A percentile compares a stretch with the other conserved stretches of the same genome.
These are phyloP conservation scores for Camelina neglecta DNA, from an alignment of 345 rosid genomes.

Conservation along the genomic window DNA sequence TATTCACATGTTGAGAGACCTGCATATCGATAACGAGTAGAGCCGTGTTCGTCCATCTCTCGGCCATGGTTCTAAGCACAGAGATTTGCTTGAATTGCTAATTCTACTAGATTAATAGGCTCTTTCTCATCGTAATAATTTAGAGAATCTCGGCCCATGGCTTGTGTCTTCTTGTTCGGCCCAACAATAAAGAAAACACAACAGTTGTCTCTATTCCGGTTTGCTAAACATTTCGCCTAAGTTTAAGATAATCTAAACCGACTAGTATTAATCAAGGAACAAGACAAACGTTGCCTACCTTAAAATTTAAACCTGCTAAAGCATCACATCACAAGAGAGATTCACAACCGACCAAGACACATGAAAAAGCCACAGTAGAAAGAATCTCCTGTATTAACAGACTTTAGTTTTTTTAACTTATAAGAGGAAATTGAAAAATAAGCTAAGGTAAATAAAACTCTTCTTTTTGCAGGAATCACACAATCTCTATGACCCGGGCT, in stretches of 20 bases:
- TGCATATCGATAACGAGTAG: constrained; percentile 96
- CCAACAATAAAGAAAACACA: constrained; percentile 4
- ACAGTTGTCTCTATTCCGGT: background rate
- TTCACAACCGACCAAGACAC: constrained; percentile 21
- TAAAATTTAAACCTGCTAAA: constrained; percentile 6
- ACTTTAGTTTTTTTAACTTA: constrained; percentile 1
- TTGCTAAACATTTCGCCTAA: background rate
- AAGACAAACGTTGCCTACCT: constrained; percentile 3
- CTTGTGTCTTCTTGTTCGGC: background rate
- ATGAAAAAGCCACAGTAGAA: background rate
- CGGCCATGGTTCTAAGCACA: constrained; percentile 44
- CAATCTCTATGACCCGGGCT: constrained; percentile 53
- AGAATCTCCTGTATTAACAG: constrained; percentile 33
- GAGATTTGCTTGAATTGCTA: background rate
- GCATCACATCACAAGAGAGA: constrained; percentile 9
- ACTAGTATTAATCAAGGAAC: constrained; percentile 3
- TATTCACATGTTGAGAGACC: constrained; percentile 46
- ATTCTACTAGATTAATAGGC: background rate
- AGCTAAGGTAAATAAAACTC: constrained; percentile 36
- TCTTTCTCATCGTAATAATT: background rate
- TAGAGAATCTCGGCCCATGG: background rate
- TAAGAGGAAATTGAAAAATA: background rate
- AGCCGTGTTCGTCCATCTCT: constrained; percentile 69
- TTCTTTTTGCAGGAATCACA: constrained; percentile 32
- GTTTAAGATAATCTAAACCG: background rate